Percentiles rank a stretch among this genome's conserved stretches.
Evolutionary conservation across 83 land plant genomes (phyloP).

Genomic region (Picea mariana): DNA sequence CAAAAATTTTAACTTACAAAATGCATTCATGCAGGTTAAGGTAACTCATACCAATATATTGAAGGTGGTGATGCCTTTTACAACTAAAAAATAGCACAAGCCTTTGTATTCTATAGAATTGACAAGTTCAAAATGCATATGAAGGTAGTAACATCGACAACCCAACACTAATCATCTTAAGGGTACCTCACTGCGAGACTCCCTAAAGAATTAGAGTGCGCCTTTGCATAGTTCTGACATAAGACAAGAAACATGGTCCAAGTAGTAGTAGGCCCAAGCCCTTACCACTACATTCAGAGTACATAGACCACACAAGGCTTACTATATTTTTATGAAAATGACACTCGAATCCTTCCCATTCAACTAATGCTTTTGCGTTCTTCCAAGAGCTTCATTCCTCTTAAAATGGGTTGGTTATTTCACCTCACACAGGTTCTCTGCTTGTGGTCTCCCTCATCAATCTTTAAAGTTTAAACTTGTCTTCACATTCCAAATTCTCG

Average conservation of each 20-base stretch:
- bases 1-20: not conserved
- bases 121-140: not conserved
- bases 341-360: not conserved
- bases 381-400: too few species aligned
- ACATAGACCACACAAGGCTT: not conserved
- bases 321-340: not conserved
- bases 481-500: not conserved
- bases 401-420: too few species aligned
- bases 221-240: not conserved
- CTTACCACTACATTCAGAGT: too few species aligned
- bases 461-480: not conserved
- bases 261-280: too few species aligned
- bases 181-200: too few species aligned
- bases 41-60: too few species aligned
- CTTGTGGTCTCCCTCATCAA: not conserved
- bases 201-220: not conserved
- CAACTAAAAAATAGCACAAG: not conserved
- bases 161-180: too few species aligned
- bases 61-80: not conserved
- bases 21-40: not conserved
- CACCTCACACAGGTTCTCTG: not conserved
- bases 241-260: not conserved
- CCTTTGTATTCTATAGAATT: not conserved
- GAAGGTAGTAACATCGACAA: not conserved
- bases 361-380: not conserved